A percentile compares a stretch with the other conserved stretches of the same genome.
phyloP scores from a whole-genome alignment of 257 asterid genomes.

The Verbena officinalis region DNA sequence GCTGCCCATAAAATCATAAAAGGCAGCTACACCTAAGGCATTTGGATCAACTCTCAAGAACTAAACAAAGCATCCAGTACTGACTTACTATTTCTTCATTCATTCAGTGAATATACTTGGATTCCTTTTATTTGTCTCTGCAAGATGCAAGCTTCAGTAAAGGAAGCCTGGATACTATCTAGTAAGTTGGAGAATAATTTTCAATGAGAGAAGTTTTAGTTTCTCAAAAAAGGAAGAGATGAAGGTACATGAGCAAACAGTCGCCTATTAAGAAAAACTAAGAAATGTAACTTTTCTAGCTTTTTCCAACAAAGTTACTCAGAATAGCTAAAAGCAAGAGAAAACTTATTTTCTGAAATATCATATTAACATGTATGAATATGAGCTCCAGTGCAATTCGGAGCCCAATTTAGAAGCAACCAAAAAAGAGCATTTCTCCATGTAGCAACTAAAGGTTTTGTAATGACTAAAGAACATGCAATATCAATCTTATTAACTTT shows the following conservation, averaged over 20 bases:
- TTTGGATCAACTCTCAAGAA: constrained; percentile 10
- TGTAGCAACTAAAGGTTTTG: constrained; percentile 17
- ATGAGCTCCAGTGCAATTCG: constrained; percentile 16
- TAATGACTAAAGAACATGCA: constrained; percentile 21
- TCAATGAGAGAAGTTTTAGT: constrained; percentile 4
- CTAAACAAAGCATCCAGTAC: background rate
- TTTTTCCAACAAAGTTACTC: background rate
- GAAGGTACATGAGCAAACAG: background rate
- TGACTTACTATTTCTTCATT: constrained; percentile 10
- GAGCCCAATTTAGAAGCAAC: constrained; percentile 8
- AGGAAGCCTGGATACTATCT: constrained; percentile 13
- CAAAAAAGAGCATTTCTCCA: constrained; percentile 20
- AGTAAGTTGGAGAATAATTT: background rate
- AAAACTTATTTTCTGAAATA: constrained; percentile 10
- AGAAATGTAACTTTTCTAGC: background rate
- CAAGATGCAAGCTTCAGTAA: constrained; percentile 7
- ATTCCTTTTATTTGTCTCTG: background rate
- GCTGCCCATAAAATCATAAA: no score
- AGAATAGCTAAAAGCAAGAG: constrained; percentile 4
- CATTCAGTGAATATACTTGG: background rate
- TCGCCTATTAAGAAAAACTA: background rate
- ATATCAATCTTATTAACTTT: constrained; percentile 23
- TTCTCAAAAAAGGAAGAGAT: background rate
- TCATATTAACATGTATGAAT: constrained; percentile 2
- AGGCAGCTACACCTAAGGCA: no score